Conservation (phyloP, 208 protist genomes). For the Wallacemonas sp. region DNA sequence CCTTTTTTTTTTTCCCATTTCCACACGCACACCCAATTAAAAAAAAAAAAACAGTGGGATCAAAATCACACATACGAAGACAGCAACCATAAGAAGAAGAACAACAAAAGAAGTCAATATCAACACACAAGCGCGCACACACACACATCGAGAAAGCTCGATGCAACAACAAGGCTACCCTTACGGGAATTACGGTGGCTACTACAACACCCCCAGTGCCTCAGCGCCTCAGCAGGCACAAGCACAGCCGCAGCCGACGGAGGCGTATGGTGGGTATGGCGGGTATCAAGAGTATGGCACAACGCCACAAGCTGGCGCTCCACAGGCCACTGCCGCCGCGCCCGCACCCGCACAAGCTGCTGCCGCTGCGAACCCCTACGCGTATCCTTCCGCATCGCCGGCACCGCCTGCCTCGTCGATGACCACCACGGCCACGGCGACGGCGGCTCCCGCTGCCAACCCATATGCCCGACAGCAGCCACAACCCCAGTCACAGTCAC, state of each 20-base stretch:
- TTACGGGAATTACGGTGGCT: neutral
- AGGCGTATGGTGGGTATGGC: conserved; percentile 12
- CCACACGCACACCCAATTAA: no score
- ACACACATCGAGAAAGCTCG: neutral
- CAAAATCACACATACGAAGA: no score
- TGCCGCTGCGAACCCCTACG: neutral
- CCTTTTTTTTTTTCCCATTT: no score
- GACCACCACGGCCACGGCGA: conserved; percentile 9
- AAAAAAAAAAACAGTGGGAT: no score
- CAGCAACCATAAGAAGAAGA: no score
- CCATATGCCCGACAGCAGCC: neutral
- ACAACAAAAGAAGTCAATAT: no score
- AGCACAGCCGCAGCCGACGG: neutral
- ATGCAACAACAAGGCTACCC: neutral
- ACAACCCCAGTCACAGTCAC: neutral
- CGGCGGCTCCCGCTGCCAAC: neutral
- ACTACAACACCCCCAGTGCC: conserved; percentile 1
- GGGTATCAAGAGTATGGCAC: conserved; percentile 20
- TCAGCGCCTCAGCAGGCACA: neutral
- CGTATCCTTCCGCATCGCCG: conserved; percentile 6
- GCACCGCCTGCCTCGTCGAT: conserved; percentile 9
- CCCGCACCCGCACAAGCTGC: conserved; percentile 16
- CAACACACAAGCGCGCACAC: no score
- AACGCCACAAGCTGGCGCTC: conserved; percentile 12
- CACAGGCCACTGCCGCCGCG: conserved; percentile 8